Evolutionary conservation across 2,329 filamentous ascomycete genomes (phyloP), one percentile per base, ranked within the genome.

Genomic region (Orbilia javanica): DNA sequence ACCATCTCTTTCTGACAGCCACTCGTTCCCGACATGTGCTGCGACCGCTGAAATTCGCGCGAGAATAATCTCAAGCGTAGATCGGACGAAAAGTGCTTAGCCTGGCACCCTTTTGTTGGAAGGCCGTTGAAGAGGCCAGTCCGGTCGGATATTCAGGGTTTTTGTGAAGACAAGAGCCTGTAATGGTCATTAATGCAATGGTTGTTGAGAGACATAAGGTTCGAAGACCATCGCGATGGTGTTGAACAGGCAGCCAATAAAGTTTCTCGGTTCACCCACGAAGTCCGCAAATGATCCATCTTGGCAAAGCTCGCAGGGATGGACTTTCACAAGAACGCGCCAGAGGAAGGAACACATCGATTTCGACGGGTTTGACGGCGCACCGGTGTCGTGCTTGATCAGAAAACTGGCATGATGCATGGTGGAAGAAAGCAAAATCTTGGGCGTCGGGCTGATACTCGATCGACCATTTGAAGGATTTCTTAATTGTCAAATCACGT

Each of bases 1-100:
- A 29, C 11, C 22, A 25, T 20, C 55, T 31, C 55, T 15, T 42
- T 34, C 46, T 72, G 25, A 65, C 31, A 65, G 36, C 69, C 60
- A 73, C 64, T 73, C 69, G 69, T 66, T 73, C 48, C 52, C 60
- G 69, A 57, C 69, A 73, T 73, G 69, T 73, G 69, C 60, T 57
- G 53, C 18, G n/a, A 20, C 15, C 15, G 11, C 8, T 13, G 36
- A 29, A 22, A 55, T 67, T 66, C 42, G 46, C 42, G 63, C 44
- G 63, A 66, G n/a, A 53, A 34, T 39, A 34, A n/a, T 39, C 8
- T 22, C n/a, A 27, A 52, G 34, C 20, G 60, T 20, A 52, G 65
- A 69, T 69, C 50, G 39, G 65, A 69, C 65, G 65, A 60, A 69
- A 57, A 34, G 22, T 48, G 50, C 39, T 69, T 69, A 57, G 65